A percentile compares a stretch with the other conserved stretches of the same genome.
Evolutionary conservation across 495 filamentous ascomycete species (phyloP).

Genomic region (Penicillium manginii): DNA sequence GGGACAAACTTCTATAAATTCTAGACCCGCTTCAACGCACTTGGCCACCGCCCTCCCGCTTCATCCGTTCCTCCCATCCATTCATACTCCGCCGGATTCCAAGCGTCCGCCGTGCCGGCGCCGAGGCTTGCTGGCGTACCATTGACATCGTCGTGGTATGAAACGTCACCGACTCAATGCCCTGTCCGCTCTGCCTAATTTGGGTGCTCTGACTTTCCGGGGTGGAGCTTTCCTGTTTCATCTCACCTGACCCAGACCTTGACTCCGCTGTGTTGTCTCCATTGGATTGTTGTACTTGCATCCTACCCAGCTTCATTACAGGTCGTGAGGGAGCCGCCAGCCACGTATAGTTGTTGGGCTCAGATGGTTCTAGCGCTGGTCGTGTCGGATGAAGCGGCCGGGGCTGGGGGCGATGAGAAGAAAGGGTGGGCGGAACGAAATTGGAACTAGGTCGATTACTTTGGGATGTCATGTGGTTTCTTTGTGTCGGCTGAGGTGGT

Average conservation of each 20-base stretch:
- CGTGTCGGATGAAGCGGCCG: conserved; percentile 41
- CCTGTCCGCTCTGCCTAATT: neutral
- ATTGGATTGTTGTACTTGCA: conserved; percentile 18
- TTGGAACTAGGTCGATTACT: conserved; percentile 8
- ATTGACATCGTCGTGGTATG: conserved; percentile 58
- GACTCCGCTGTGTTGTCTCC: conserved; percentile 12
- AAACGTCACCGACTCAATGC: conserved; percentile 48
- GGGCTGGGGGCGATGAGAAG: conserved; percentile 43
- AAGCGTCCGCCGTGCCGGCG: conserved; percentile 51
- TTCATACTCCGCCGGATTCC: conserved; percentile 63
- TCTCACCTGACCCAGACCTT: conserved; percentile 27
- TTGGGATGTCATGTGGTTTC: conserved; percentile 15
- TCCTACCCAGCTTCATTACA: conserved; percentile 27
- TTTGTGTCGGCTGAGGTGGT: conserved; percentile 15
- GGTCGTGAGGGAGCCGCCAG: conserved; percentile 34
- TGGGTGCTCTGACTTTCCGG: neutral
- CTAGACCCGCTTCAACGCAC: conserved; percentile 20
- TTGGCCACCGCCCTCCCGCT: conserved; percentile 33
- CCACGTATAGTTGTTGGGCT: conserved; percentile 48
- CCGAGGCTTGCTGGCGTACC: conserved; percentile 34
- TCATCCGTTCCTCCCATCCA: conserved; percentile 57
- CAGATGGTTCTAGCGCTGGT: conserved; percentile 41
- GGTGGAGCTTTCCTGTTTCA: conserved; percentile 28
- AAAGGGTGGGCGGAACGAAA: conserved; percentile 31
- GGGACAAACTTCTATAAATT: conserved; percentile 8